Base-by-base conservation (phyloP, 805 yeast species). In the Cyberlindnera lachancei region DNA sequence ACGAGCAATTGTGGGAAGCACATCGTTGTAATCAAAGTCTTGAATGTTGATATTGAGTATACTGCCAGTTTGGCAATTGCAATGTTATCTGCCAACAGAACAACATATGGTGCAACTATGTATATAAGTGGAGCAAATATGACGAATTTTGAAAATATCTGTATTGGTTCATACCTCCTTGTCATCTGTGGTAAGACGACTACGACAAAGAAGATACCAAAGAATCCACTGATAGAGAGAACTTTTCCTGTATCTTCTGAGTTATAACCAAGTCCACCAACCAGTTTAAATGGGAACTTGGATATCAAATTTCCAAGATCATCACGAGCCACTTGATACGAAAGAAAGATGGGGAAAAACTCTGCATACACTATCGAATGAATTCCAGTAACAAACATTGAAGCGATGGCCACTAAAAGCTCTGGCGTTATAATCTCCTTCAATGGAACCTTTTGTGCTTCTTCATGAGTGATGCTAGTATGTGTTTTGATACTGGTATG, bases 231-330 rank as follows among this genome's bases (percentile, higher is more conserved):
- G 4, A 45, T 36, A 6, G 49, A 46, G 17, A 46, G 28, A 7
- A 46, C 25, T 18, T 33, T 34, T 26, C 49, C 50, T 1, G 50
- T 44, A 15, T 46, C 47, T 18, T 33, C 31, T 2, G 50, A 33
- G 3, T 32, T 33, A 18, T 34, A 46, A 3, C 46, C 42, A 20
- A 46, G 27, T 1, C 50, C 50, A 33, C 50, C 50, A 10, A 40
- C 41, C 8, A 46, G 21, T 18, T 40, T 40, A 23, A 38, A 40
- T 15, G 50, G 50, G 27, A 46, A 36, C 9, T 24, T 23, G 1
- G 50, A 46, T 2, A 23, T 15, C 15, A 46, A 27, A 3, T 27
- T 10, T 3, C 50, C 50, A 7, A 31, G 17, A 4, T 29, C 23
- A 15, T 37, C 34, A 26, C 43, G 33, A 1, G 31, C 36, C 11